A percentile compares a stretch with the other conserved stretches of the same genome.
Evolutionary conservation across 306 rosid species (phyloP).

Genomic region (Acacia acuminata): DNA sequence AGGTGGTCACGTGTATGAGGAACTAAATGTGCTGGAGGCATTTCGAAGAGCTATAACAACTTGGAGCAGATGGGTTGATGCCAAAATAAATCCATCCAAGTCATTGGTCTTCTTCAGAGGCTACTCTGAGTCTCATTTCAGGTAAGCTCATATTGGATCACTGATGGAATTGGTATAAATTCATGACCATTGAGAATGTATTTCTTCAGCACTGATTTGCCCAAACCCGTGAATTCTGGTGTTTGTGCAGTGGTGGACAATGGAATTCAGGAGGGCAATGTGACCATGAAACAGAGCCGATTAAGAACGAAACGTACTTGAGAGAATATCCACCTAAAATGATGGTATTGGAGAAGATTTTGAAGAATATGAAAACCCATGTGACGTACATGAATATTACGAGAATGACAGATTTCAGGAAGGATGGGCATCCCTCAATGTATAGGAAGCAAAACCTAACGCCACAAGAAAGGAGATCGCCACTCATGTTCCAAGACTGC

Average conservation of each 20-base stretch:
- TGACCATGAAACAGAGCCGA: conserved; percentile 72
- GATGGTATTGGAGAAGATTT: conserved; percentile 70
- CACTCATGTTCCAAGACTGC: conserved; percentile 82
- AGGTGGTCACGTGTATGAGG: conserved; percentile 84
- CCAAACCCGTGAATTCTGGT: conserved; percentile 3
- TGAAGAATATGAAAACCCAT: conserved; percentile 75
- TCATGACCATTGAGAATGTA: background rate
- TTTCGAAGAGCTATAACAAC: conserved; percentile 91
- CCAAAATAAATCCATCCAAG: conserved; percentile 67
- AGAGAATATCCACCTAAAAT: conserved; percentile 71
- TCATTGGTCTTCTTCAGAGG: conserved; percentile 83
- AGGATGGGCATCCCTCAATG: conserved; percentile 96
- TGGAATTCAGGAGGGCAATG: conserved; percentile 98
- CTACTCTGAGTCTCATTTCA: conserved; percentile 92
- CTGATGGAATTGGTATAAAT: background rate
- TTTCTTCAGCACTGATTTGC: background rate
- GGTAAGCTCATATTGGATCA: conserved; percentile 46
- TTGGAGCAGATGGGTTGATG: conserved; percentile 94
- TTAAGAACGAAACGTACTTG: conserved; percentile 66
- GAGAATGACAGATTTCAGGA: conserved; percentile 86
- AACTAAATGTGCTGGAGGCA: conserved; percentile 88
- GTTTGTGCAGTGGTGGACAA: conserved; percentile 83
- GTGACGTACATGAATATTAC: conserved; percentile 86
- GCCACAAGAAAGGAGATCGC: conserved; percentile 59
- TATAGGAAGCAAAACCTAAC: conserved; percentile 66